Conservation (phyloP, 78 protist species). For the Polysphondylium violaceum region DNA sequence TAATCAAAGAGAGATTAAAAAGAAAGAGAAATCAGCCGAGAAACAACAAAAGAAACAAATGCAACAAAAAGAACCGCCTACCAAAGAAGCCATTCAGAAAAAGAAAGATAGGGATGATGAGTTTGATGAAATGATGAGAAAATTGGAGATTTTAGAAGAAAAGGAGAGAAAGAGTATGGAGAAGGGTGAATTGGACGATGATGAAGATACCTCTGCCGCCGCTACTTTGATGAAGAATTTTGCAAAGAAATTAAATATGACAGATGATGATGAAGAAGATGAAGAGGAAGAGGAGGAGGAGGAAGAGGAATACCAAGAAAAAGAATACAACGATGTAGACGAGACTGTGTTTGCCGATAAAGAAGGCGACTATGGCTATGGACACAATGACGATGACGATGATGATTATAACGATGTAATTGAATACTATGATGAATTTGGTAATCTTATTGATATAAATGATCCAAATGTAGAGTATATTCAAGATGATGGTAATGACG, state of each 20-base stretch:
- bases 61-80: not conserved
- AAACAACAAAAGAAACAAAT: not conserved
- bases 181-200: conserved; percentile 13
- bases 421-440: conserved; percentile 71
- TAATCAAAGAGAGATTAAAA: not conserved
- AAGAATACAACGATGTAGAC: not conserved
- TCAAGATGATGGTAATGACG: conserved; percentile 17
- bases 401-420: not conserved
- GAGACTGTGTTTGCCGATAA: not conserved
- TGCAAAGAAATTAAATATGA: not conserved
- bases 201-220: too few relatives aligned
- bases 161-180: conserved; percentile 5
- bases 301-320: not conserved
- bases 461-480: conserved; percentile 33
- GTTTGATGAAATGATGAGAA: conserved; percentile 33
- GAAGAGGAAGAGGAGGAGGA: not conserved
- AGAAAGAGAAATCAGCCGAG: not conserved
- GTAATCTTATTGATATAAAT: conserved; percentile 44
- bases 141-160: conserved; percentile 19
- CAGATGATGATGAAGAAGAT: conserved; percentile 6
- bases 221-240: conserved; percentile 3
- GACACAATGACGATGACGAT: not conserved
- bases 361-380: not conserved
- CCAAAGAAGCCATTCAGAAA: not conserved
- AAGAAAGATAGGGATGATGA: conserved; percentile 15